phyloP scores from a whole-genome alignment of 371 early-diverging fungal genomes.

The Umbelopsis sp. region DNA sequence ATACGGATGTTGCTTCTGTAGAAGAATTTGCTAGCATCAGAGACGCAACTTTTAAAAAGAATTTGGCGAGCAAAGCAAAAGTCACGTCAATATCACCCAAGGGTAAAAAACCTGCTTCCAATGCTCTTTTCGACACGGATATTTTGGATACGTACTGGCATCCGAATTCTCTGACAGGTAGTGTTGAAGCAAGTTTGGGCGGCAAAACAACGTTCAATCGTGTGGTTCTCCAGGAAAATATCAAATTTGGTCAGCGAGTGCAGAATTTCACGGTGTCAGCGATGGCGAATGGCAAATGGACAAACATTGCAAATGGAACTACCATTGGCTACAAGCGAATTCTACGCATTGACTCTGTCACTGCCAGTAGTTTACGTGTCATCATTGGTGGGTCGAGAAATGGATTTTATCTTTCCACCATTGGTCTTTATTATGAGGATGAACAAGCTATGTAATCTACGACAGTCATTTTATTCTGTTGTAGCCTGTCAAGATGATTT shows the following conservation, averaged over 20 bases:
- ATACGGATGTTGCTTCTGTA: background rate
- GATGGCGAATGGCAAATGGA: background rate
- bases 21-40: background rate
- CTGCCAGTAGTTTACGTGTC: background rate
- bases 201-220: background rate
- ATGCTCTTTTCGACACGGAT: background rate
- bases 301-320: background rate
- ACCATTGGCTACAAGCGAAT: conserved; percentile 7
- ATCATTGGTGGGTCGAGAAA: conserved; percentile 8
- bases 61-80: background rate
- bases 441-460: too few species aligned
- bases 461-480: too few species aligned
- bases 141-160: conserved; percentile 12
- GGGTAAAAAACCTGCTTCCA: background rate
- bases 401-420: conserved; percentile 6
- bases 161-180: background rate
- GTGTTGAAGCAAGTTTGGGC: background rate
- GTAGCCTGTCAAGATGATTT: too few species aligned
- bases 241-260: conserved; percentile 9
- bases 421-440: background rate
- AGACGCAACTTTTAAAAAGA: background rate
- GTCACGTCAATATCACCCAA: background rate
- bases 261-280: conserved; percentile 13
- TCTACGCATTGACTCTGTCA: background rate
- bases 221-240: conserved; percentile 8